phyloP scores from a whole-genome alignment of 257 asterid genomes.

The Nicotiana tomentosiformis region DNA sequence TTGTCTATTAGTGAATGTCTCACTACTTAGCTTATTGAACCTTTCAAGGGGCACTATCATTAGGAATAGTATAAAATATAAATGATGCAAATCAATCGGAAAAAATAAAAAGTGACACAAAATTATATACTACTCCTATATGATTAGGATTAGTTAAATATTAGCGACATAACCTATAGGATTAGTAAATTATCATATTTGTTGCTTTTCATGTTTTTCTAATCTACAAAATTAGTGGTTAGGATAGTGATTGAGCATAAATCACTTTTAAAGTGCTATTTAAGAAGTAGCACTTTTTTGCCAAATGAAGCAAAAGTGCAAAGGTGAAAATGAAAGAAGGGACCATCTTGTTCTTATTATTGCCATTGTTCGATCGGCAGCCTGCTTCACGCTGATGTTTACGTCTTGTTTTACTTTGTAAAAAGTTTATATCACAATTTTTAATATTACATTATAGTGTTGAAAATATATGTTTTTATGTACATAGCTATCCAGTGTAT shows the following conservation, averaged over 20 bases:
- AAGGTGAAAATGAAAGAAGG: not conserved
- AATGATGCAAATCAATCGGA: not conserved
- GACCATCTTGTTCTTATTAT: not conserved
- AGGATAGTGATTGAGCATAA: not conserved
- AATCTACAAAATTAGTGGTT: not conserved
- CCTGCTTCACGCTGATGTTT: no score
- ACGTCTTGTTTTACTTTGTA: no score
- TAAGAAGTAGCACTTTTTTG: not conserved
- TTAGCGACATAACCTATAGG: not conserved
- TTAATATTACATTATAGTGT: no score
- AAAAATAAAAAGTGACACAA: not conserved
- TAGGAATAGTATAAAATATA: not conserved
- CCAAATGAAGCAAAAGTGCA: not conserved
- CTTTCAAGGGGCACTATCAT: not conserved
- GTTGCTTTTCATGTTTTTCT: not conserved
- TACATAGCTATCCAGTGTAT: no score
- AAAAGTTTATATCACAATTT: no score
- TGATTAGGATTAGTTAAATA: not conserved
- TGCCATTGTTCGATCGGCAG: not conserved
- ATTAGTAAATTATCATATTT: not conserved
- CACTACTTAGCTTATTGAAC: not conserved
- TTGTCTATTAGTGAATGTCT: constrained; percentile 1
- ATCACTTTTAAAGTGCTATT: not conserved
- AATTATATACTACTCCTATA: not conserved
- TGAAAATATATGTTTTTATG: no score